A percentile compares a stretch with the other conserved stretches of the same genome.
phyloP scores from a whole-genome alignment of 192 early-diverging fungal genomes.

The Coemansia guatemalensis region DNA sequence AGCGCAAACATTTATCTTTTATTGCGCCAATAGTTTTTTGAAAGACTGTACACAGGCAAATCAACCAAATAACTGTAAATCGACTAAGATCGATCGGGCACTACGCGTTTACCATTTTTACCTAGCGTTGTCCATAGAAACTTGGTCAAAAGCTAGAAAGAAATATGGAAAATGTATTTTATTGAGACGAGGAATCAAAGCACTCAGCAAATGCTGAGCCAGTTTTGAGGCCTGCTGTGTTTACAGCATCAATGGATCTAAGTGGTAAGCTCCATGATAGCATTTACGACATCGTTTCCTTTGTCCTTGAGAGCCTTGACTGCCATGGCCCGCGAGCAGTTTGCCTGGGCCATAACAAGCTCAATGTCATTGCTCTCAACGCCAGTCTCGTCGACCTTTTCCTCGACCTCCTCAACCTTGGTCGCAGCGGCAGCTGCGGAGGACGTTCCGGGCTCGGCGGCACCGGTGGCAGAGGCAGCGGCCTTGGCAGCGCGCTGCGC shows the following conservation, averaged over 20 bases:
- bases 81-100: not conserved
- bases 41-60: no score
- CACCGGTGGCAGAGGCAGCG: conserved; percentile 45
- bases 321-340: conserved; percentile 82
- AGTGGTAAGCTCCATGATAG: conserved; percentile 83
- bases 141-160: not conserved
- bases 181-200: not conserved
- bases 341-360: conserved; percentile 90
- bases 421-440: conserved; percentile 16
- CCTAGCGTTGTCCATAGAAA: not conserved
- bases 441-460: conserved; percentile 40
- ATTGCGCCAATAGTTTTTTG: no score
- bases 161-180: conserved; percentile 1
- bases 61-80: not conserved
- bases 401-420: conserved; percentile 58
- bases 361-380: conserved; percentile 92
- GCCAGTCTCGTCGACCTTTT: conserved; percentile 79
- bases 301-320: conserved; percentile 87
- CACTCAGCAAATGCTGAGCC: not conserved
- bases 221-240: not conserved
- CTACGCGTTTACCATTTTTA: not conserved
- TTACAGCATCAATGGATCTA: conserved; percentile 4
- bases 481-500: conserved; percentile 57
- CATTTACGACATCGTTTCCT: conserved; percentile 91
- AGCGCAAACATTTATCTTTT: no score